A percentile compares a stretch with the other conserved stretches of the same genome.
Conservation (phyloP, 2,329 filamentous ascomycete genomes). For the Colletotrichum euphorbiae region DNA sequence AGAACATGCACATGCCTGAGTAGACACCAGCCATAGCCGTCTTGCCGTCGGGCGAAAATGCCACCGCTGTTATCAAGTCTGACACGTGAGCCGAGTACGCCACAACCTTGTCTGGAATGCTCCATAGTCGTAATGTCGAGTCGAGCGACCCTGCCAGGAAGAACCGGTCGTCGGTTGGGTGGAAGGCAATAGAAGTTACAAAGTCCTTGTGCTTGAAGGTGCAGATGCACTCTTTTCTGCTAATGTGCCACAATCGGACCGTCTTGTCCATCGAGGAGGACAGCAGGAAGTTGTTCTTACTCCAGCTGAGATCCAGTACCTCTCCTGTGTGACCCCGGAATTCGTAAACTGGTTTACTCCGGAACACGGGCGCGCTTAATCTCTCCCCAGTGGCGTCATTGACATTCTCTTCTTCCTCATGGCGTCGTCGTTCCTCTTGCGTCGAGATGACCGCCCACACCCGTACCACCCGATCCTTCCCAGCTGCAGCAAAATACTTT, state of each 20-base stretch:
- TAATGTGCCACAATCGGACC: conserved; percentile 93
- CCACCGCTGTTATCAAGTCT: conserved; percentile 93
- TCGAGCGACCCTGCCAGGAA: conserved; percentile 95
- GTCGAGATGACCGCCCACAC: conserved; percentile 91
- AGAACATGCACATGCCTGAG: conserved; percentile 88
- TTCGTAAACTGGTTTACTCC: conserved; percentile 79
- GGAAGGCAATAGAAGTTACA: conserved; percentile 93
- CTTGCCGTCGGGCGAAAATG: conserved; percentile 92
- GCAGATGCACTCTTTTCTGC: conserved; percentile 85
- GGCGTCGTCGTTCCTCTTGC: conserved; percentile 78
- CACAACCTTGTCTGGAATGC: conserved; percentile 95
- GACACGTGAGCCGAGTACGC: conserved; percentile 82
- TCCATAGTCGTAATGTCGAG: conserved; percentile 90
- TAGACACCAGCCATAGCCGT: conserved; percentile 89
- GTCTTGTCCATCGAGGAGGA: conserved; percentile 99
- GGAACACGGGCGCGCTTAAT: conserved; percentile 91
- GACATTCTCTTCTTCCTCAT: conserved; percentile 74
- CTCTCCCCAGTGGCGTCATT: conserved; percentile 66
- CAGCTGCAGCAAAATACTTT: conserved; percentile 89
- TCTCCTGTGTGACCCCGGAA: conserved; percentile 88
- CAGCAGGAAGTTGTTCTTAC: conserved; percentile 97
- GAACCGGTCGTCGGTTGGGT: conserved; percentile 94
- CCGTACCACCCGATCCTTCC: conserved; percentile 85
- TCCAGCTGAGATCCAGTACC: conserved; percentile 94
- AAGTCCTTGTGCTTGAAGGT: conserved; percentile 96